These are phyloP conservation scores for Paecilomyces formosus DNA, from an alignment of 2,329 filamentous ascomycete species.

Conservation along the genomic window DNA sequence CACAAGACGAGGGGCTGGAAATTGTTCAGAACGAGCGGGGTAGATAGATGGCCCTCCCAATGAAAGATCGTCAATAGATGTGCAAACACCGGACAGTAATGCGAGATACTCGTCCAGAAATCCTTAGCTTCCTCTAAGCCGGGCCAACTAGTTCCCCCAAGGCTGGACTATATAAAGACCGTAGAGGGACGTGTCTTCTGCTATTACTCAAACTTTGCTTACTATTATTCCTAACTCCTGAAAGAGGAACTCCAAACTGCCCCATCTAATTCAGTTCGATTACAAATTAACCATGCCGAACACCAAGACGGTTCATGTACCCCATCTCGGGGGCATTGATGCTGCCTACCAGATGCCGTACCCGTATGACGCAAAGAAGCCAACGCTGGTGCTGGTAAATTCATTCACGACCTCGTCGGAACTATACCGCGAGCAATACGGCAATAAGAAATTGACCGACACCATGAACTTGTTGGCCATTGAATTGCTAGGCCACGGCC, in stretches of 20 bases:
- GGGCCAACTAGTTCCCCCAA: too few species aligned
- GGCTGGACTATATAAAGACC: too few species aligned
- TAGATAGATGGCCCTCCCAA: not conserved
- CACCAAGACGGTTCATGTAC: constrained; percentile 33
- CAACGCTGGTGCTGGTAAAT: constrained; percentile 46
- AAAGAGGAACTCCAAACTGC: too few species aligned
- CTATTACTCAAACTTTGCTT: too few species aligned
- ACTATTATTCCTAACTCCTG: too few species aligned
- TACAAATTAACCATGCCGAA: constrained; percentile 10
- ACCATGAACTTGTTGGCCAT: constrained; percentile 46
- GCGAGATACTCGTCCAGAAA: too few species aligned
- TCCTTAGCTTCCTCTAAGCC: too few species aligned
- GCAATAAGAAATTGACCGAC: constrained; percentile 25
- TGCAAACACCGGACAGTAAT: too few species aligned
- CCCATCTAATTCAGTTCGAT: too few species aligned
- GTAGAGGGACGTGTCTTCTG: too few species aligned
- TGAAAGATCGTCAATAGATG: too few species aligned
- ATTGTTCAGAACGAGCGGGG: not conserved
- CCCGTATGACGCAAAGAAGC: constrained; percentile 43
- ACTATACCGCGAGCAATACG: constrained; percentile 36
- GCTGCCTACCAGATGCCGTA: constrained; percentile 42
- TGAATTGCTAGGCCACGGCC: constrained; percentile 47
- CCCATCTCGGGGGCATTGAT: constrained; percentile 44
- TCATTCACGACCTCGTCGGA: constrained; percentile 44
- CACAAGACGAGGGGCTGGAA: not conserved